Evolutionary conservation across 352 stramenopile species (phyloP), one percentile per base, ranked within the genome.

Genomic region (Phytopythium delawarense): DNA sequence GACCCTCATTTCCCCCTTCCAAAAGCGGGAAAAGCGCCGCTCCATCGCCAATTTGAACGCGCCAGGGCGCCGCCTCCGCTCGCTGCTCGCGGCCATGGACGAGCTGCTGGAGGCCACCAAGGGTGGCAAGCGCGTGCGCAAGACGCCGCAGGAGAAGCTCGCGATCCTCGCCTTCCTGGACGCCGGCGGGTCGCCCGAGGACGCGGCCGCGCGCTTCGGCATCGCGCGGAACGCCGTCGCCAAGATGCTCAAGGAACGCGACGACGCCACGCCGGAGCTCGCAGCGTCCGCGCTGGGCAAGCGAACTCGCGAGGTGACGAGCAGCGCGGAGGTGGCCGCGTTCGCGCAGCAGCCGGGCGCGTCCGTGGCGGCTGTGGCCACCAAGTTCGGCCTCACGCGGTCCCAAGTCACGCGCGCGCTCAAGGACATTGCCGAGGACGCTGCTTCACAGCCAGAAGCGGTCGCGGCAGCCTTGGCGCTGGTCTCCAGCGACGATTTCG

Each of bases 381-480:
- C 63, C 7, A 69, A 64, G 42, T 78, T 81, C 30, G 61, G 62
- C 9, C 18, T 76, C 50, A 71, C 67, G 13, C 67, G 73, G 18
- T 57, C 58, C 0, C 65, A 77, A 28, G 65, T 75, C 11, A 56
- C 48, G 13, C 48, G 48, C 25, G 48, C 25, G 23, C 23, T 54
- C 48, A 54, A 37, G 48, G 48, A 35, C 4, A 16, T 54, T 13
- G 48, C 48, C 25, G 48, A 35, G 25, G 25, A 37, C 48, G 48
- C 68, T 11, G 70, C 60, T 49, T 59, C 75, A 30, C 39, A 72
- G 21, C 70, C 76, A 46, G 61, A 69, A 18, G 64, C 59, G 2
- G 64, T 50, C 1, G 58, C 65, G 16, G 39, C 50, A 7, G 34
- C 39, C 9, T 37, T 49, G 11, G 21, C 53, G 53, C 53, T 59